Evolutionary conservation across 2,329 filamentous ascomycete genomes (phyloP), one percentile per base, ranked within the genome.

Genomic region (Elsinoe fawcettii): DNA sequence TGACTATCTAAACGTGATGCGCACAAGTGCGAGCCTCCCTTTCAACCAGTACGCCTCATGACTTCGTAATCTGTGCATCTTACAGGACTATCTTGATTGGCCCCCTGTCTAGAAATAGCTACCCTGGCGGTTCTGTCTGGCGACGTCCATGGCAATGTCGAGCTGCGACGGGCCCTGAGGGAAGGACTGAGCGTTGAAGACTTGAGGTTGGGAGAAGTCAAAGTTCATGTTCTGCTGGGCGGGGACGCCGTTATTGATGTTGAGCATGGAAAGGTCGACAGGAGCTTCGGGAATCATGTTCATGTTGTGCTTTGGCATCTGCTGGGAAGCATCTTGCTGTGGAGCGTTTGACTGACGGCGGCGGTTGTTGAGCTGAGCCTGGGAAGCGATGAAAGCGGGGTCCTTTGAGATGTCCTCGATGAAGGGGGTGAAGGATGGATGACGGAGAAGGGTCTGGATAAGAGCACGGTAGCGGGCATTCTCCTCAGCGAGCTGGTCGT

Each of bases 211-310:
- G 60, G 71, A 67, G 64, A 66, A 71, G 22, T 54, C 56, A 39
- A 59, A 60, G 46, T 22, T 20, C 57, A 59, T 59, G 51, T 34
- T 51, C 34, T 57, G 58, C 51, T 60, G 36, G 43, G 53, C 6
- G 55, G 32, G 43, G 36, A 36, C 65, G 60, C 67, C 69, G 56
- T 64, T 65, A 59, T 80, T 80, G 46, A 90, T 70, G 65, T 82
- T 80, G 65, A 93, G 79, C 73, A 86, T 81, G 56, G 84, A 82
- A 65, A 90, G 85, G 66, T 95, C 87, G 71, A 90, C 77, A 55
- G 75, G 78, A 64, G 87, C 84, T 72, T 95, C 90, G 1, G 90
- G 88, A 47, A 95, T 83, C 80, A 91, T 87, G 58, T 87, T 83
- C 80, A 95, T 87, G 66, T 85, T 85, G 62, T 91, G 74, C 58